Conservation (phyloP, 140 eudicot species). For the Oenanthe javanica region DNA sequence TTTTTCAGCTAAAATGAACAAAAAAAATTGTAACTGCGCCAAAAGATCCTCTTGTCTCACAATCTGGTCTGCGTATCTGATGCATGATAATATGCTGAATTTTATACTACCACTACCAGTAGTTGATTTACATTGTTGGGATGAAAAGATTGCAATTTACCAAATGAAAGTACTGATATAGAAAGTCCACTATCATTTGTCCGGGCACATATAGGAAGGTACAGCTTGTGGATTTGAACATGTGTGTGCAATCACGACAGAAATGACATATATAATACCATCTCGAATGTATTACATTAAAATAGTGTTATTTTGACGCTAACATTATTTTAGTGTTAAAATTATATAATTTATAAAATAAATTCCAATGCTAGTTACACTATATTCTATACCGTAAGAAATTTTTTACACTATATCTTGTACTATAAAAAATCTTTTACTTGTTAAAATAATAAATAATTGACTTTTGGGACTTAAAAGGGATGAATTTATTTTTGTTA, state of each 20-base stretch:
- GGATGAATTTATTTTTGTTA: too few species aligned
- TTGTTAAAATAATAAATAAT: too few species aligned
- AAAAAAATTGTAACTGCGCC: neutral
- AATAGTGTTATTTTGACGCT: too few species aligned
- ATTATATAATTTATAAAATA: too few species aligned
- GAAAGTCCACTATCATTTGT: constrained; percentile 2
- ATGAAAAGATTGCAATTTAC: neutral
- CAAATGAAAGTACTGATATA: neutral
- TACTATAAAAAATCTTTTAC: too few species aligned
- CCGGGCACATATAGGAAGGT: neutral
- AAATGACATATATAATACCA: neutral
- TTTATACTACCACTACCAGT: neutral
- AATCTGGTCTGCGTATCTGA: neutral
- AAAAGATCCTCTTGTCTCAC: neutral
- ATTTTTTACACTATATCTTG: too few species aligned
- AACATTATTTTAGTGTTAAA: too few species aligned
- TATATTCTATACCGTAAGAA: too few species aligned
- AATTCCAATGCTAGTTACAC: too few species aligned
- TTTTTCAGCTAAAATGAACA: too few species aligned
- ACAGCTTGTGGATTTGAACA: neutral
- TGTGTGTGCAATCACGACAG: neutral
- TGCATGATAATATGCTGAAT: neutral
- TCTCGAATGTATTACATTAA: too few species aligned
- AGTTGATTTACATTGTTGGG: neutral
- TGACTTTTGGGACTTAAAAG: too few species aligned